Base-by-base conservation (phyloP, 139 green algal species). In the Nannochloris sp. region DNA sequence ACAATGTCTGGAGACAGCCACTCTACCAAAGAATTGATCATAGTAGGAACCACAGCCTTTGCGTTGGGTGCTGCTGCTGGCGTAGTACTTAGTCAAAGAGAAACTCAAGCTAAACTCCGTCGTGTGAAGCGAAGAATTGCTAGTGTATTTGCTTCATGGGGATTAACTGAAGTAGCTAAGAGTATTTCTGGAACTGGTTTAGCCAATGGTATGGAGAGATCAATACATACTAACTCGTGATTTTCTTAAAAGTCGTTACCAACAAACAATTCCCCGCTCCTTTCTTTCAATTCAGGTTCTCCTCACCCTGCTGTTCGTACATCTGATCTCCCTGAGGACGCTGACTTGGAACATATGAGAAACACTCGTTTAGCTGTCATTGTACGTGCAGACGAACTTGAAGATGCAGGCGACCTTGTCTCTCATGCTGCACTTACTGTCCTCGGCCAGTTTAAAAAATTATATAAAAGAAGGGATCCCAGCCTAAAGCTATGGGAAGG, bases 391-490 rank as follows among this genome's bases (percentile, higher is more conserved):
- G 59, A 65, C 34, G 3, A 46, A 33, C 5, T 33, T 36, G 30
- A 60, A 27, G 14, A 34, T 34, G 4, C 53, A 15, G 32, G n/a
- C 15, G 9, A 39, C 7, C 5, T 65, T 5, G 54, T 39, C 5
- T 23, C 34, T 25, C 8, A 35, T 4, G 14, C 55, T n/a, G 47
- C 66, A 24, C n/a, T 25, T 19, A 61, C 56, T 24, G 24, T 61
- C 13, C 54, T 67, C 23, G 56, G 56, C 14, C 35, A 63, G 45
- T 67, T 67, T 19, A 67, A 67, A 32, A 67, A 73, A 55, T 54
- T 73, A 19, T 73, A 64, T 25, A 73, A 73, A 55, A 54, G 56
- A 8, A 57, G 39, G 12, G 27, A 61, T 23, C 15, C 38, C 19
- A 24, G 7, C 10, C 39, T 72, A 19, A 54, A 35, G 31, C 31